phyloP scores from a whole-genome alignment of 164 flowering plant genomes.

The Protea cynaroides region DNA sequence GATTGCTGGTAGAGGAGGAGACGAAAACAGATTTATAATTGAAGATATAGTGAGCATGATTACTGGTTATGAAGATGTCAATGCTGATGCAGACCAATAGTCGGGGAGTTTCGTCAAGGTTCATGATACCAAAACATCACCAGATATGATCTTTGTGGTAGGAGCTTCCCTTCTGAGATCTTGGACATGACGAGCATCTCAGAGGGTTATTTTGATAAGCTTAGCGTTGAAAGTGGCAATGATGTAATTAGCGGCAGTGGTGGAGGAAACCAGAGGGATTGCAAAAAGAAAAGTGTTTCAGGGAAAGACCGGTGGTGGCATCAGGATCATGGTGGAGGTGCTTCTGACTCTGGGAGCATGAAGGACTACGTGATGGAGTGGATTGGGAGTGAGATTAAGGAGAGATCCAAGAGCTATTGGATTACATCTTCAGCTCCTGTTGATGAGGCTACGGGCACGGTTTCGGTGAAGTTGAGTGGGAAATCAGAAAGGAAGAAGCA shows the following conservation, averaged over 20 bases:
- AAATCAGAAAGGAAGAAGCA: constrained; percentile 36
- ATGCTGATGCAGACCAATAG: constrained; percentile 39
- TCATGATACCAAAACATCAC: constrained; percentile 38
- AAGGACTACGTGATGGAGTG: constrained; percentile 99
- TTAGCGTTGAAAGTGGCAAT: constrained; percentile 65
- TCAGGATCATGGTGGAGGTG: constrained; percentile 50
- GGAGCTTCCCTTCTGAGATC: constrained; percentile 46
- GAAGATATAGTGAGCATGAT: constrained; percentile 71
- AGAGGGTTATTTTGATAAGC: constrained; percentile 50
- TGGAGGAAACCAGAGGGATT: constrained; percentile 16
- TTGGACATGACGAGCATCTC: constrained; percentile 52
- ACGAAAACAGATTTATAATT: constrained; percentile 55
- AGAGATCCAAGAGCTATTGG: constrained; percentile 71
- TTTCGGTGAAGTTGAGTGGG: constrained; percentile 1
- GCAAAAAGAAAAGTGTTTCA: constrained; percentile 39
- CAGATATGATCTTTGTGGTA: constrained; percentile 26
- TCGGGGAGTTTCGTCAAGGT: constrained; percentile 40
- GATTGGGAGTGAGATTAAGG: constrained; percentile 93
- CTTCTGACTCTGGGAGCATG: constrained; percentile 53
- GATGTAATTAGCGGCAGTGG: constrained; percentile 16
- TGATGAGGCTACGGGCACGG: constrained; percentile 7
- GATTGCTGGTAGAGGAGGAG: constrained; percentile 45
- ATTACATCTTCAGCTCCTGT: constrained; percentile 21
- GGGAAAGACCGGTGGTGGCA: constrained; percentile 88
- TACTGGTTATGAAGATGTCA: constrained; percentile 51